Conservation (phyloP, 768 basidiomycete genomes). For the Cantharellus cinnabarinus region DNA sequence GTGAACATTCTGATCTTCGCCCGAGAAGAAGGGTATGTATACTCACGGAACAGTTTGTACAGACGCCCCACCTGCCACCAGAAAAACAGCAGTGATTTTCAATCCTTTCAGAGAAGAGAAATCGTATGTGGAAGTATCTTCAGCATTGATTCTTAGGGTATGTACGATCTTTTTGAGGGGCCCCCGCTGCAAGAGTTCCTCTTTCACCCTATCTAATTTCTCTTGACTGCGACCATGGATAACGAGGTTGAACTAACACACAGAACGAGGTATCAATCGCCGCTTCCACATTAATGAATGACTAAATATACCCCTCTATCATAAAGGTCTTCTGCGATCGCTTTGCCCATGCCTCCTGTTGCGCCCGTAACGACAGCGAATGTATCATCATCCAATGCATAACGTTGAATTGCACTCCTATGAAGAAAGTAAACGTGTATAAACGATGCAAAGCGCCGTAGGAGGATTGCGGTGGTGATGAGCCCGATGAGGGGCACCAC, state of each 20-base stretch:
- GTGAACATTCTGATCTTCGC: too few relatives aligned
- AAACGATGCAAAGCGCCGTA: neutral
- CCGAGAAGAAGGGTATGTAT: too few relatives aligned
- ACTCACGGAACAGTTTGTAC: neutral
- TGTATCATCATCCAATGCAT: neutral
- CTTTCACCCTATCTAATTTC: constrained; percentile 1
- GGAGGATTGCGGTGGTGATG: neutral
- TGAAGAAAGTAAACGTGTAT: neutral
- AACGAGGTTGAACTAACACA: constrained; percentile 2
- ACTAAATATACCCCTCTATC: neutral
- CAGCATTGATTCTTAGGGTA: neutral
- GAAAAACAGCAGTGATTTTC: neutral
- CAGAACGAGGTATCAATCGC: neutral
- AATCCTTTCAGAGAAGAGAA: neutral
- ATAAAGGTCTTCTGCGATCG: neutral
- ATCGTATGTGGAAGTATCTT: neutral
- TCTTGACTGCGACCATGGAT: constrained; percentile 1
- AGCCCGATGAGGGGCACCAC: neutral
- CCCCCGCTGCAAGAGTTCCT: neutral
- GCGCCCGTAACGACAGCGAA: constrained; percentile 5
- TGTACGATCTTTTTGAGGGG: neutral
- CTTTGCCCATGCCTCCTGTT: constrained; percentile 4
- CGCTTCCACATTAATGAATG: neutral
- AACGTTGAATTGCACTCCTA: neutral
- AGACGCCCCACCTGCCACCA: neutral